Evolutionary conservation across 768 basidiomycete genomes (phyloP).

Genomic region (Hygrocybe punicea): DNA sequence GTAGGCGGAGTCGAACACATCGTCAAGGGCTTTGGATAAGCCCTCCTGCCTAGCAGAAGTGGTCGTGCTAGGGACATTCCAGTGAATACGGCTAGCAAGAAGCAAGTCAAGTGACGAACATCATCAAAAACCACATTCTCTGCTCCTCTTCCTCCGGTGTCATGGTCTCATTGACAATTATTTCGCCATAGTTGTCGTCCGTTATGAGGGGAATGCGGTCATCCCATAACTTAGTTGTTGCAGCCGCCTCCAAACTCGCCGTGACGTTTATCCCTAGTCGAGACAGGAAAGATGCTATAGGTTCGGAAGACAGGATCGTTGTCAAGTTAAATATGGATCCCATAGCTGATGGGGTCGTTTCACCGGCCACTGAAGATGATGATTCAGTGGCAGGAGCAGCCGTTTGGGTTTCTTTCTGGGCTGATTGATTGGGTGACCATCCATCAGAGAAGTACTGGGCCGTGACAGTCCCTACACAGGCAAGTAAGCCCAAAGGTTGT

Average conservation of each 20-base stretch:
- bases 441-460: constrained; percentile 79
- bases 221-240: constrained; percentile 54
- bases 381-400: constrained; percentile 12
- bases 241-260: constrained; percentile 42
- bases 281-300: constrained; percentile 52
- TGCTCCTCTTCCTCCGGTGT: constrained; percentile 60
- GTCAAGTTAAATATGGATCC: constrained; percentile 35
- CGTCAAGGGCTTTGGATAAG: constrained; percentile 66
- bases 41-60: constrained; percentile 59
- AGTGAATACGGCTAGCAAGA: constrained; percentile 4
- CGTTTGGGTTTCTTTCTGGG: constrained; percentile 21
- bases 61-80: constrained; percentile 49
- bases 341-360: constrained; percentile 28
- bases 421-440: constrained; percentile 74
- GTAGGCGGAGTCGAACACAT: constrained; percentile 70
- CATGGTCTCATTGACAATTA: constrained; percentile 69
- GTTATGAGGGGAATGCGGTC: constrained; percentile 72
- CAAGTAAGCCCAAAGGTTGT: constrained; percentile 32
- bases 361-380: constrained; percentile 17
- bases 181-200: constrained; percentile 72
- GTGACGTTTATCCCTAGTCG: constrained; percentile 71
- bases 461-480: constrained; percentile 37
- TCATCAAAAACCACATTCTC: constrained; percentile 72
- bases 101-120: constrained; percentile 48
- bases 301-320: constrained; percentile 48